A percentile compares a stretch with the other conserved stretches of the same genome.
Conservation (phyloP, 2,329 filamentous ascomycete species). For the Calonectria leucothoes region DNA sequence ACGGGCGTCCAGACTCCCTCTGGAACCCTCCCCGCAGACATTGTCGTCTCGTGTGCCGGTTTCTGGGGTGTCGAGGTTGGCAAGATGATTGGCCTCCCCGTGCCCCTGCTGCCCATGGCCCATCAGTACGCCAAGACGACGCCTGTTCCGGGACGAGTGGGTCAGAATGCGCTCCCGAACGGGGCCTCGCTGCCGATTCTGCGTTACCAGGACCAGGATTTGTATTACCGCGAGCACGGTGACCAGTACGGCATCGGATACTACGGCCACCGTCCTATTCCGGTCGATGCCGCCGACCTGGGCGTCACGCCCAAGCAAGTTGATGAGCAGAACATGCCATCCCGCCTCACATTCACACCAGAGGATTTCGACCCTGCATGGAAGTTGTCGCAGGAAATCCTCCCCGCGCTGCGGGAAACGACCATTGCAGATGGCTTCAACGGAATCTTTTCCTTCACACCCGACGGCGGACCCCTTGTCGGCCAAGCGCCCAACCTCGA, state of each 20-base stretch:
- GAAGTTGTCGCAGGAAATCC: slow-evolving; percentile 64
- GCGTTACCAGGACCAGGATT: slow-evolving; percentile 71
- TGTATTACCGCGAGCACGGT: slow-evolving; percentile 75
- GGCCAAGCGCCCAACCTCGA: slow-evolving; percentile 68
- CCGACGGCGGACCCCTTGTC: slow-evolving; percentile 70
- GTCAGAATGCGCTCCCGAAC: slow-evolving; percentile 53
- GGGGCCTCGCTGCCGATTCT: slow-evolving; percentile 68
- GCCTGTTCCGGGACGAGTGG: slow-evolving; percentile 55
- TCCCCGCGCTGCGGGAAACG: slow-evolving; percentile 63
- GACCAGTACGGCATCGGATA: slow-evolving; percentile 72
- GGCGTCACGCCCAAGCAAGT: slow-evolving; percentile 65
- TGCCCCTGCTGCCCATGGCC: slow-evolving; percentile 70
- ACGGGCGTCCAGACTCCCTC: slow-evolving; percentile 66
- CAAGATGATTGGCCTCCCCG: slow-evolving; percentile 67
- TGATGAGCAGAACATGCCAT: slow-evolving; percentile 72
- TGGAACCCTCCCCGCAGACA: slow-evolving; percentile 66
- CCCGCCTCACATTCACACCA: slow-evolving; percentile 68
- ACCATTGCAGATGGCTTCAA: slow-evolving; percentile 72
- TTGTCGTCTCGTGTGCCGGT: slow-evolving; percentile 72
- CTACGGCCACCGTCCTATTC: slow-evolving; percentile 73
- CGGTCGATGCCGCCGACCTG: slow-evolving; percentile 65
- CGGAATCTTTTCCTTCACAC: slow-evolving; percentile 74
- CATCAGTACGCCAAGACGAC: slow-evolving; percentile 75
- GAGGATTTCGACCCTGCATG: slow-evolving; percentile 72
- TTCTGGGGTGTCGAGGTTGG: slow-evolving; percentile 76